Base-by-base conservation (phyloP, 2,329 filamentous ascomycete species). In the Aspergillus sp. region DNA sequence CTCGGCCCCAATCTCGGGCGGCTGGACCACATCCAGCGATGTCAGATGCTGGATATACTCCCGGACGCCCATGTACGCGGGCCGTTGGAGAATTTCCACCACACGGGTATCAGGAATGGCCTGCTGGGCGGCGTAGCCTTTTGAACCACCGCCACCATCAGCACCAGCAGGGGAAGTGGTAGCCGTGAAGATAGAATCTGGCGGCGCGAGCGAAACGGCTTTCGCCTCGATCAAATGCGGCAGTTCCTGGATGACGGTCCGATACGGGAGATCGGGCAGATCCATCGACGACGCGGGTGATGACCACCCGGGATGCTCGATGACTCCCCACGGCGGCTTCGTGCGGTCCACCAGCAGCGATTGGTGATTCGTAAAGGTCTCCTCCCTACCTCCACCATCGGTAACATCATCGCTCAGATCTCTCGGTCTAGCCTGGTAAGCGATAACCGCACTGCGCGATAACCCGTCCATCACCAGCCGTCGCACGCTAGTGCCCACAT, bases 161-260 rank as follows among this genome's bases (percentile, higher is more conserved):
- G 34, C 34, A n/a, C 34, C 26, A n/a, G 10, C 34, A 12, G 34
- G 8, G 51, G 3, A 66, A 64, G 71, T 52, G 70, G 73, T 39
- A n/a, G 57, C 53, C 7, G 61, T 34, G 27, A 52, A 57, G 3
- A 69, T 64, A 3, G 76, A 73, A 53, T 77, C 74, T 0, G 74
- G 72, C 29, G 83, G 88, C 0, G 86, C 88, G 34, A 95, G 77
- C 0, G 87, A 89, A n/a, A 96, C 81, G 1, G 89, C 91, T 65
- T 91, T 91, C 7, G 88, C 91, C 71, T 97, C 91, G 52, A 97
- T 86, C 29, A 97, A 76, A 61, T 94, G 85, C 1, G 90, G 88
- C 27, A 98, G 75, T 66, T 97, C 91, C 34, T 79, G 76, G 12
- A 96, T 75, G 27, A 98, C 88, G 2, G 82, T 81, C 56, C 76